Evolutionary conservation across 768 basidiomycete species (phyloP).

Genomic region (Mrakia blollopis): DNA sequence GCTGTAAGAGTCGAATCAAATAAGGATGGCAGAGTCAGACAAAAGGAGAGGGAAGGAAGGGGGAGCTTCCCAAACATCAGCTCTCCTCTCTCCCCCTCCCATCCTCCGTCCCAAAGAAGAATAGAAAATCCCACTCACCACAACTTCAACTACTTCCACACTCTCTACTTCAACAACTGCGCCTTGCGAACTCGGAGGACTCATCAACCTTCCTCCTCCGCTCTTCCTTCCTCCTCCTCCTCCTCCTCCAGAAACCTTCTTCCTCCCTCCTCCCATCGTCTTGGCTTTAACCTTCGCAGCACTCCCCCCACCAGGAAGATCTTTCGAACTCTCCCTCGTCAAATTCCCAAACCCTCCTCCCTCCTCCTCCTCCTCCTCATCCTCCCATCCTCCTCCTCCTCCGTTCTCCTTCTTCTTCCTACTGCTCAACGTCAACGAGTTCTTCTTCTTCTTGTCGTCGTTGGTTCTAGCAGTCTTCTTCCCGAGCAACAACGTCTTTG

Average conservation of each 20-base stretch:
- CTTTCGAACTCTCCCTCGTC: constrained; percentile 48
- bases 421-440: not conserved
- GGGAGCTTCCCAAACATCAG: no score
- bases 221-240: not conserved
- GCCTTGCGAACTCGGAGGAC: no score
- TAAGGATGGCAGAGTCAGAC: no score
- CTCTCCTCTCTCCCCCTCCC: no score
- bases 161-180: no score
- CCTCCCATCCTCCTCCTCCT: not conserved
- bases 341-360: not conserved
- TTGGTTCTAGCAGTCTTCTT: not conserved
- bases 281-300: constrained; percentile 55
- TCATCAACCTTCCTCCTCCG: not conserved
- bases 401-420: not conserved
- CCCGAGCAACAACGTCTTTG: not conserved
- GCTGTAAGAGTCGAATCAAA: no score
- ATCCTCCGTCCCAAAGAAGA: no score
- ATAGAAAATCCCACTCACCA: no score
- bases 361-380: not conserved
- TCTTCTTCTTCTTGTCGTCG: not conserved
- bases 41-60: no score
- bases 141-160: no score
- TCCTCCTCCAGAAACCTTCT: not conserved
- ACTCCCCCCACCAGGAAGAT: constrained; percentile 91
- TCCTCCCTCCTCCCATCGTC: not conserved